phyloP scores from a whole-genome alignment of 352 stramenopile genomes.

The Phytopythium kandeliae region DNA sequence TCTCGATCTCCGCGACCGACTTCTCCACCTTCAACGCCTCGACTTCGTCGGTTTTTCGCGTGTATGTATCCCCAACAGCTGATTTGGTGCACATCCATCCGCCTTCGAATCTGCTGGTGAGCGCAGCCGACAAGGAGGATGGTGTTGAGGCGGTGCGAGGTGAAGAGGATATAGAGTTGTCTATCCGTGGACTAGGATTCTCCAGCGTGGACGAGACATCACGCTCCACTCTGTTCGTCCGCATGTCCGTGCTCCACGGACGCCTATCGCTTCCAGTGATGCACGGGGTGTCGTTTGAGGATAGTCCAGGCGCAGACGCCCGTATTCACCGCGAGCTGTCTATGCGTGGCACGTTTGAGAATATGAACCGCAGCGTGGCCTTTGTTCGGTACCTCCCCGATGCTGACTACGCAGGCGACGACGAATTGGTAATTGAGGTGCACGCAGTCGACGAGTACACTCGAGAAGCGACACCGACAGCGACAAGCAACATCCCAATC shows the following conservation, averaged over 20 bases:
- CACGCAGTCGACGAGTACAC: constrained; percentile 44
- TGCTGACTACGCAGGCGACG: constrained; percentile 35
- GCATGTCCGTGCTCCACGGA: constrained; percentile 21
- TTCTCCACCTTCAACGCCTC: constrained; percentile 28
- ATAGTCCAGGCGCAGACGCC: constrained; percentile 4
- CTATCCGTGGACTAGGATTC: constrained; percentile 24
- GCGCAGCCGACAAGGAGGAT: constrained; percentile 17
- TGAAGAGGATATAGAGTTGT: constrained; percentile 42
- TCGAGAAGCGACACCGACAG: constrained; percentile 20
- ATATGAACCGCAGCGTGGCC: constrained; percentile 34
- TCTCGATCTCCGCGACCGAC: constrained; percentile 39
- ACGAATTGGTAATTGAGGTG: constrained; percentile 32
- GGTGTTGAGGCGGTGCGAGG: constrained; percentile 20
- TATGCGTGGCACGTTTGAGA: constrained; percentile 34
- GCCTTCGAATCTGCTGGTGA: constrained; percentile 22
- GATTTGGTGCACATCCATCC: constrained; percentile 24
- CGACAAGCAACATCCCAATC: constrained; percentile 22
- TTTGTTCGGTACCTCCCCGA: constrained; percentile 34
- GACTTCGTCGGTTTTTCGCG: constrained; percentile 18
- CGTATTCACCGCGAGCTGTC: constrained; percentile 6
- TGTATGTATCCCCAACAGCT: constrained; percentile 25
- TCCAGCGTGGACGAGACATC: constrained; percentile 40
- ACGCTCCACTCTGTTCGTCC: constrained; percentile 22
- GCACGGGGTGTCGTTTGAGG: constrained; percentile 19
- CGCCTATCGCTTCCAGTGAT: constrained; percentile 11